Conservation (phyloP, 257 asterid genomes). For the Henckelia pumila region DNA sequence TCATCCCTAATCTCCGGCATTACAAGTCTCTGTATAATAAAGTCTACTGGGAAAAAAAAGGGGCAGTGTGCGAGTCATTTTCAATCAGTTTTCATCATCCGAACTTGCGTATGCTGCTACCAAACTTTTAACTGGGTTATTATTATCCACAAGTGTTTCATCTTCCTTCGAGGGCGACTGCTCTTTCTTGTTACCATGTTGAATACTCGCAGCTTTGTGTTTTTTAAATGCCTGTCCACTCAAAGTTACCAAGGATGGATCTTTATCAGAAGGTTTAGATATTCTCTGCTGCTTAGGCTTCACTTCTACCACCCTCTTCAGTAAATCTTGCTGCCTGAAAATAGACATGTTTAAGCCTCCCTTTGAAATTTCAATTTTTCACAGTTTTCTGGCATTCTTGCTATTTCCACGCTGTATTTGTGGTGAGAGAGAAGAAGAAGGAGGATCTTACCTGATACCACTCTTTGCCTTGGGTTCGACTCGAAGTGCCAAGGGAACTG, state of each 20-base stretch:
- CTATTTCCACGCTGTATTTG: no score
- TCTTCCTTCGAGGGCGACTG: slow-evolving; percentile 31
- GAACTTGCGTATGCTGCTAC: slow-evolving; percentile 78
- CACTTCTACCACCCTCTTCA: slow-evolving; percentile 88
- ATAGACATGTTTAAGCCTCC: not conserved
- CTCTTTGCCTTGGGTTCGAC: slow-evolving; percentile 98
- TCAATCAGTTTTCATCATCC: slow-evolving; percentile 68
- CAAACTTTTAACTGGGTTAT: slow-evolving; percentile 73
- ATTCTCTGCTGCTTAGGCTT: slow-evolving; percentile 53
- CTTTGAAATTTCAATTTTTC: not conserved
- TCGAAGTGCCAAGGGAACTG: slow-evolving; percentile 87
- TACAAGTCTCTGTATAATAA: no score
- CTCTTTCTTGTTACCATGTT: slow-evolving; percentile 30
- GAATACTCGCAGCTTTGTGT: slow-evolving; percentile 28
- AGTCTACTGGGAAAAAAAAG: not conserved
- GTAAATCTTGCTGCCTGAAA: slow-evolving; percentile 87
- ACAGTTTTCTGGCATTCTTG: no score
- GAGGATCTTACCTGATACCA: slow-evolving; percentile 62
- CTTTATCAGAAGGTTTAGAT: slow-evolving; percentile 37
- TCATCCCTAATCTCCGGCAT: not conserved
- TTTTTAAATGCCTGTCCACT: slow-evolving; percentile 36
- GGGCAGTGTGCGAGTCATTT: not conserved
- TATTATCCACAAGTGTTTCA: slow-evolving; percentile 31
- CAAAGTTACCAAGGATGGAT: slow-evolving; percentile 22
- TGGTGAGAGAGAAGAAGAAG: not conserved